phyloP scores from a whole-genome alignment of 1,284 basidiomycete genomes.

The Fomitopsis pinicola region DNA sequence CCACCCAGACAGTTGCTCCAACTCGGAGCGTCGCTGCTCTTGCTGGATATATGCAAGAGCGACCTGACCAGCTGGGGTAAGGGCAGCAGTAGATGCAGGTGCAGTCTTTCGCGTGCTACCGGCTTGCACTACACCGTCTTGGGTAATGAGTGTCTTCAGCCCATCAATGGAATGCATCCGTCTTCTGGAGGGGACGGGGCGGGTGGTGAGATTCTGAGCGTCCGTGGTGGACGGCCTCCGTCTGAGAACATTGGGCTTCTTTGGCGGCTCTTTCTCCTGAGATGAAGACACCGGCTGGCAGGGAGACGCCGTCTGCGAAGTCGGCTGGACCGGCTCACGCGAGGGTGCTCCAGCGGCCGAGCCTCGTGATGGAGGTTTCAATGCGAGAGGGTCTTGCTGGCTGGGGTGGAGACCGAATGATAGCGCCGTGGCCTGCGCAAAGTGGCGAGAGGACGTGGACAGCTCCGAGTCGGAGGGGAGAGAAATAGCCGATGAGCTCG shows the following conservation, averaged over 20 bases:
- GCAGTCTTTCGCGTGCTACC: constrained; percentile 5
- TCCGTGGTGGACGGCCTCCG: constrained; percentile 33
- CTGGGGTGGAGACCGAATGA: neutral
- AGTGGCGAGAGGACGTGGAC: constrained; percentile 11
- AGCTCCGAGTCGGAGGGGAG: constrained; percentile 29
- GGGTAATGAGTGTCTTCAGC: neutral
- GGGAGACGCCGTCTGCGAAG: neutral
- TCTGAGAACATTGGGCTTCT: constrained; percentile 39
- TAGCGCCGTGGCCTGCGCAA: neutral
- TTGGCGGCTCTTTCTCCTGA: neutral
- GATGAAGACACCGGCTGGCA: constrained; percentile 2
- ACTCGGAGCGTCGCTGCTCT: constrained; percentile 31
- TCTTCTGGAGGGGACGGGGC: constrained; percentile 6
- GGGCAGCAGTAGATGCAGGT: constrained; percentile 13
- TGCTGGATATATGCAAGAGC: constrained; percentile 57
- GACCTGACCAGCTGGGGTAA: constrained; percentile 57
- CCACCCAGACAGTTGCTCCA: constrained; percentile 22
- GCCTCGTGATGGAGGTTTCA: neutral
- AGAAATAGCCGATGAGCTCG: constrained; percentile 27
- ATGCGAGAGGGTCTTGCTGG: neutral
- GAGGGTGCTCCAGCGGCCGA: neutral
- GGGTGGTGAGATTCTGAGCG: constrained; percentile 3
- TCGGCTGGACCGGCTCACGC: constrained; percentile 1
- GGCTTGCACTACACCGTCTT: neutral
- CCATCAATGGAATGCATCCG: constrained; percentile 7